phyloP scores from a whole-genome alignment of 345 rosid species.

The Firmiana major region DNA sequence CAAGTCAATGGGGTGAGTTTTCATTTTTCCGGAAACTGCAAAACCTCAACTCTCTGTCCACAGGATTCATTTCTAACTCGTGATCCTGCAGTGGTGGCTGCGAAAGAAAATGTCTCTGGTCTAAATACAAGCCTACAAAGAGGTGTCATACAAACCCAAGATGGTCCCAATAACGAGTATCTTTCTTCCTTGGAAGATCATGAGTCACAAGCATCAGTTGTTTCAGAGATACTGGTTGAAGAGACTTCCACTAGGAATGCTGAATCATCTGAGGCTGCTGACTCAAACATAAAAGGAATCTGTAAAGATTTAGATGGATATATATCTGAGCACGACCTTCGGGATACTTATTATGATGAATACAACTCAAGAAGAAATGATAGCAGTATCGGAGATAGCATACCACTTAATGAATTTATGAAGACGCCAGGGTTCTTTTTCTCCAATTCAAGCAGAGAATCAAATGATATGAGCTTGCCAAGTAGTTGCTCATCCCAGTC shows the following conservation, averaged over 20 bases:
- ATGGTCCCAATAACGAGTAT: slow-evolving; percentile 11
- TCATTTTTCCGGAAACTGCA: slow-evolving; percentile 19
- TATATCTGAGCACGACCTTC: slow-evolving; percentile 24
- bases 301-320: slow-evolving; percentile 24
- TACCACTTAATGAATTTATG: slow-evolving; percentile 18
- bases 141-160: slow-evolving; percentile 18
- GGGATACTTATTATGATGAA: slow-evolving; percentile 27
- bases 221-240: slow-evolving; percentile 35
- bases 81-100: slow-evolving; percentile 14
- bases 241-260: slow-evolving; percentile 26
- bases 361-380: slow-evolving; percentile 25
- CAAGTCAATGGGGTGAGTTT: slow-evolving; percentile 18
- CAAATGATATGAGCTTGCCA: slow-evolving; percentile 28
- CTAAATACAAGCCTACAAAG: slow-evolving; percentile 11
- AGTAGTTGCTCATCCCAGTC: slow-evolving; percentile 35
- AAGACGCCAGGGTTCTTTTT: slow-evolving; percentile 26
- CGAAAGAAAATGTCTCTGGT: slow-evolving; percentile 17
- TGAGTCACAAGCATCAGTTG: slow-evolving; percentile 35
- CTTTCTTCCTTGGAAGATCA: slow-evolving; percentile 33
- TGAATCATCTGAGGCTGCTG: slow-evolving; percentile 22
- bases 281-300: slow-evolving; percentile 27
- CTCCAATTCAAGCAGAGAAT: slow-evolving; percentile 25
- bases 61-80: slow-evolving; percentile 30
- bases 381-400: slow-evolving; percentile 22
- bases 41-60: slow-evolving; percentile 16